Conservation (phyloP, 257 asterid species). For the Solanum sparsipilum region DNA sequence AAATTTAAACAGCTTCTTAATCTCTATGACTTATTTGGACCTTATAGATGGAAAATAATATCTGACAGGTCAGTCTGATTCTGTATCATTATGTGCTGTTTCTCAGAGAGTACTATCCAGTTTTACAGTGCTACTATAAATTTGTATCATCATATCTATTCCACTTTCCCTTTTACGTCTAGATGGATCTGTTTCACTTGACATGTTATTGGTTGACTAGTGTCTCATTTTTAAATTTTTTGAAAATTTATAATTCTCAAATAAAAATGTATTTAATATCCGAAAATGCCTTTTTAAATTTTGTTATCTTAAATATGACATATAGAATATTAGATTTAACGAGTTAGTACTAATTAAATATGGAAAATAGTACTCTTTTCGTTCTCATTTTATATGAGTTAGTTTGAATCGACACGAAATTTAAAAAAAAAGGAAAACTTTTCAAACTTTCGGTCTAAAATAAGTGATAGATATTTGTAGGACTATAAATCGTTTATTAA, state of each 20-base stretch:
- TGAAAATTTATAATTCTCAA: neutral
- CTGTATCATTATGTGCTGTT: neutral
- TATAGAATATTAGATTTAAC: too few species aligned
- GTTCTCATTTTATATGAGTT: too few species aligned
- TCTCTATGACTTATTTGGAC: slow-evolving; percentile 25
- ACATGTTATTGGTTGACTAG: neutral
- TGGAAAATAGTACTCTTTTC: neutral
- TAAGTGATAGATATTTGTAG: too few species aligned
- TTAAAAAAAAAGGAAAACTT: too few species aligned
- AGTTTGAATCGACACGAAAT: too few species aligned
- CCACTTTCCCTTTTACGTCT: neutral
- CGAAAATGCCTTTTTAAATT: neutral
- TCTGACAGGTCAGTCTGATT: slow-evolving; percentile 17
- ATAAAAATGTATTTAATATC: neutral
- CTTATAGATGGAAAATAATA: neutral
- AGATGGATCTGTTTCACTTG: neutral
- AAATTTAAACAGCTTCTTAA: neutral
- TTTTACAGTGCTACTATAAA: neutral
- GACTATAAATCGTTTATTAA: too few species aligned
- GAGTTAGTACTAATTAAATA: neutral
- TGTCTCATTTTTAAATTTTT: neutral
- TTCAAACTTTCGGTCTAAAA: too few species aligned
- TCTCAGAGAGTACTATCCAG: neutral
- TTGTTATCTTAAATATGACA: too few species aligned
- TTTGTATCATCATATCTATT: slow-evolving; percentile 6